phyloP scores from a whole-genome alignment of 169 alveolate genomes.

The Cryptosporidium xiaoi region DNA sequence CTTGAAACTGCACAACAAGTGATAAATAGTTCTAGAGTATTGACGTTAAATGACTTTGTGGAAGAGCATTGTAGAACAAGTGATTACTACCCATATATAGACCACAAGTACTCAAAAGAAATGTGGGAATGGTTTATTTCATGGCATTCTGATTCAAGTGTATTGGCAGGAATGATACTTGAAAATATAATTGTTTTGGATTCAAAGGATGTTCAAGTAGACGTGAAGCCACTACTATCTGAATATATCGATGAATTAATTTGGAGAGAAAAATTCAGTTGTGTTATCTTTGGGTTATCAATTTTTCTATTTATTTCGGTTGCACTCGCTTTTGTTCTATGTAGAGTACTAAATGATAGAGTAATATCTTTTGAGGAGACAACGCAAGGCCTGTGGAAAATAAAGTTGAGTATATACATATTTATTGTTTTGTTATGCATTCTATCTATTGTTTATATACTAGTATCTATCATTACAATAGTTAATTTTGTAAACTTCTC shows the following conservation, averaged over 20 bases:
- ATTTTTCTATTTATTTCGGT: constrained; percentile 33
- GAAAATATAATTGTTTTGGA: constrained; percentile 48
- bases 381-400: constrained; percentile 50
- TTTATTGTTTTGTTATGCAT: background rate
- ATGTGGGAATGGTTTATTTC: constrained; percentile 55
- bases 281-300: constrained; percentile 36
- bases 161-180: constrained; percentile 58
- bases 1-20: constrained; percentile 53
- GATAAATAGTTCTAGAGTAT: constrained; percentile 19
- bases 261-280: constrained; percentile 54
- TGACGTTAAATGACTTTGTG: constrained; percentile 17
- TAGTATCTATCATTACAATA: constrained; percentile 4
- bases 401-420: constrained; percentile 18
- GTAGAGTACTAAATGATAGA: constrained; percentile 60
- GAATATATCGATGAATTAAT: constrained; percentile 44
- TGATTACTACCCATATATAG: background rate
- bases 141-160: constrained; percentile 59
- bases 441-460: constrained; percentile 13
- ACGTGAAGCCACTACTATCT: constrained; percentile 29
- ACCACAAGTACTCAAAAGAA: background rate
- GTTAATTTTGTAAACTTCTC: constrained; percentile 8
- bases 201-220: background rate
- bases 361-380: constrained; percentile 70
- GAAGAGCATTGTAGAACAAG: constrained; percentile 1
- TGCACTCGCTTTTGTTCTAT: constrained; percentile 42